Evolutionary conservation across 768 basidiomycete genomes (phyloP).

Genomic region (Termitomyces sp.): DNA sequence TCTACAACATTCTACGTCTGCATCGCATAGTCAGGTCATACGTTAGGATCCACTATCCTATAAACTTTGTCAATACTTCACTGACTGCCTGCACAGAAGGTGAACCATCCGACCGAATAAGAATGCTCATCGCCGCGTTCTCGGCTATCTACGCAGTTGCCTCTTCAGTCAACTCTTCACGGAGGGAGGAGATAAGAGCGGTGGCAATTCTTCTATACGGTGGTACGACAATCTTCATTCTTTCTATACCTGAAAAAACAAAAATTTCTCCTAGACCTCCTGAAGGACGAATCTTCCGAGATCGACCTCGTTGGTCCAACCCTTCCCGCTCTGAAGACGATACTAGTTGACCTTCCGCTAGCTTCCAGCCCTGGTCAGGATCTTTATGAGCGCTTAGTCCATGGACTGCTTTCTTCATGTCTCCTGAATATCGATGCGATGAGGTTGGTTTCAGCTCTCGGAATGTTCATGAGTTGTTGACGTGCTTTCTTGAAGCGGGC

Average conservation of each 20-base stretch:
- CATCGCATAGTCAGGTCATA: conserved; percentile 42
- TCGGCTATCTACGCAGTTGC: conserved; percentile 56
- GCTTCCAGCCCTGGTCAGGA: conserved; percentile 33
- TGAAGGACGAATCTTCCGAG: conserved; percentile 81
- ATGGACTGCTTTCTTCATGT: conserved; percentile 83
- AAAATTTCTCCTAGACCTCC: conserved; percentile 43
- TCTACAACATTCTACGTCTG: conserved; percentile 64
- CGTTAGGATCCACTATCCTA: conserved; percentile 30
- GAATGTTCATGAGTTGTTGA: background rate
- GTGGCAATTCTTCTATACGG: conserved; percentile 76
- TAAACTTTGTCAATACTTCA: background rate
- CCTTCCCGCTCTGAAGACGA: conserved; percentile 69
- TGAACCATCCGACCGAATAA: conserved; percentile 48
- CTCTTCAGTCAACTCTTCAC: conserved; percentile 43
- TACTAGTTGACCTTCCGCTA: conserved; percentile 59
- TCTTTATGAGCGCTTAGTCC: conserved; percentile 55
- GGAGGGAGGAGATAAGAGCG: conserved; percentile 72
- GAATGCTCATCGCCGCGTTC: conserved; percentile 61
- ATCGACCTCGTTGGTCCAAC: conserved; percentile 78
- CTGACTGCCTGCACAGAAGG: conserved; percentile 31
- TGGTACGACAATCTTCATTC: conserved; percentile 36
- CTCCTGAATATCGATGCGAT: conserved; percentile 86
- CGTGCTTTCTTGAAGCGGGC: conserved; percentile 46
- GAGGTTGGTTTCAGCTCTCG: conserved; percentile 48
- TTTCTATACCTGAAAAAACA: background rate